Base-by-base conservation (phyloP, 2,329 filamentous ascomycete species). In the Colletotrichum magnum region DNA sequence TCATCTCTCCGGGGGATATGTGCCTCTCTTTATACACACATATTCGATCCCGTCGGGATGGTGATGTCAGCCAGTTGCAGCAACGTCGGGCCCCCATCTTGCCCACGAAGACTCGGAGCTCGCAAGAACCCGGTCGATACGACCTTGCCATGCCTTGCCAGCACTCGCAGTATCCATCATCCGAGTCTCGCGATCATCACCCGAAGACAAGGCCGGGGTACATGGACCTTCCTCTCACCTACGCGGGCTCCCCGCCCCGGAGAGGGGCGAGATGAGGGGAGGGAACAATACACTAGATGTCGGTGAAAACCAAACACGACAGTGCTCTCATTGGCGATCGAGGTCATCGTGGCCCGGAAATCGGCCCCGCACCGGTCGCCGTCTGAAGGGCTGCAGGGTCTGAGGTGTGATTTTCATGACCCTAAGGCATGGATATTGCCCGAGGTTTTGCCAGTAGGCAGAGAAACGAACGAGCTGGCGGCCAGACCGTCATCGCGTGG, bases 361-460 rank as follows among this genome's bases (percentile, higher is more conserved):
- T 66, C 62, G 62, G 62, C 62, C 66, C 66, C 62, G 39, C 66
- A 24, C 43, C 56, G 62, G 57, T 56, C 21, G 51, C 47, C 26
- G 43, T 26, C 26, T 50, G 43, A 52, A 39, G 50, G 16, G 1
- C n/a, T 51, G 32, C 32, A 36, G 32, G 32, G 32, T 36, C 32
- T 36, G 32, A 39, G 12, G 56, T 57, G 54, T 61, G 60, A 59
- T 59, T 45, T 18, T 52, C 16, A 43, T 43, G 18, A 26, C 36
- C 36, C 1, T 52, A n/a, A 28, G 61, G 10, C 21, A 28, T 18
- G n/a, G 32, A 36, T 36, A 36, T 5, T 62, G 4, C 56, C 24
- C 60, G 21, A 56, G 62, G 56, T 57, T 66, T 59, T 28, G 5
- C 62, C 62, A 52, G 43, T 45, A 50, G 41, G 32, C 43, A 57